A percentile compares a stretch with the other conserved stretches of the same genome.
Evolutionary conservation across 495 filamentous ascomycete genomes (phyloP).

Genomic region (Podospora tetraspora): DNA sequence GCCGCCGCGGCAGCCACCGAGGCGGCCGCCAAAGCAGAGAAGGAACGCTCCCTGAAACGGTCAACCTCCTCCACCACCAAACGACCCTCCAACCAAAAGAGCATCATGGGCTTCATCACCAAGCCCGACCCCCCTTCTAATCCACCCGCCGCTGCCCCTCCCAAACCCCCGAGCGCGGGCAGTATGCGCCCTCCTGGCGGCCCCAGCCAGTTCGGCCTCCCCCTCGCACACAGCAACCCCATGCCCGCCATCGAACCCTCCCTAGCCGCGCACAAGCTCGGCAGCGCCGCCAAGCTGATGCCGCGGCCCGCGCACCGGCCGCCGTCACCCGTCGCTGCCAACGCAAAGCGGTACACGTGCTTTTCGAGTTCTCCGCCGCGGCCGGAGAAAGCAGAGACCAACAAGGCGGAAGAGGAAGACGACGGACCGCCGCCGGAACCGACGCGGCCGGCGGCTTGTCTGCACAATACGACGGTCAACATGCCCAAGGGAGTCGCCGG

Average conservation of each 20-base stretch:
- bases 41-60: slow-evolving; percentile 15
- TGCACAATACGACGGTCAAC: slow-evolving; percentile 39
- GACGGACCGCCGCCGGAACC: slow-evolving; percentile 26
- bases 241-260: slow-evolving; percentile 30
- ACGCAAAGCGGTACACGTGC: slow-evolving; percentile 37
- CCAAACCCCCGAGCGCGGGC: neutral
- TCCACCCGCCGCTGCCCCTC: neutral
- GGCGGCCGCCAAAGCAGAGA: slow-evolving; percentile 19
- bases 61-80: slow-evolving; percentile 20
- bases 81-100: slow-evolving; percentile 37
- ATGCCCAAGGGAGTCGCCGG: slow-evolving; percentile 29
- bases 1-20: slow-evolving; percentile 25
- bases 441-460: slow-evolving; percentile 33
- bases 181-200: neutral
- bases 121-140: slow-evolving; percentile 12
- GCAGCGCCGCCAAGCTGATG: slow-evolving; percentile 20
- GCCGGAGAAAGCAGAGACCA: slow-evolving; percentile 13
- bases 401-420: slow-evolving; percentile 18
- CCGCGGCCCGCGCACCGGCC: slow-evolving; percentile 10
- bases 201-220: slow-evolving; percentile 7
- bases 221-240: slow-evolving; percentile 8
- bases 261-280: slow-evolving; percentile 35
- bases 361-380: slow-evolving; percentile 46
- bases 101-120: slow-evolving; percentile 34
- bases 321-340: neutral